Evolutionary conservation across 768 basidiomycete species (phyloP).

Genomic region (Termitomyces titanicus): DNA sequence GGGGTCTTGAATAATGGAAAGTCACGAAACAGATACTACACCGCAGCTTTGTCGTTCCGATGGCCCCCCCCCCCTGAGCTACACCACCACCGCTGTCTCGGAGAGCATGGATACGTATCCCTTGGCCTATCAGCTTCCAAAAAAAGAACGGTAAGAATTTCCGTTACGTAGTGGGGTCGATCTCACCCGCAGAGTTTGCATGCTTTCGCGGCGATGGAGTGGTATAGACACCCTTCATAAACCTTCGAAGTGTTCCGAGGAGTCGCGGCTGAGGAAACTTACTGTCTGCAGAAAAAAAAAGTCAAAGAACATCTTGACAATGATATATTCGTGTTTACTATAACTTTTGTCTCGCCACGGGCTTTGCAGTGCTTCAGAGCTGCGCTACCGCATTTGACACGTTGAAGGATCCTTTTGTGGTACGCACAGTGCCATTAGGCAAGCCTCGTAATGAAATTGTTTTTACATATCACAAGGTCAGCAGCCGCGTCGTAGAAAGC

Average conservation of each 20-base stretch:
- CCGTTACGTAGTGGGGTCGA: background rate
- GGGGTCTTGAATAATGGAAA: background rate
- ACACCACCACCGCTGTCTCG: background rate
- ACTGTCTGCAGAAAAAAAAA: background rate
- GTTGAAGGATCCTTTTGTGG: too few species aligned
- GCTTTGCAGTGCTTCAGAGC: too few species aligned
- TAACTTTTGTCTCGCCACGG: background rate
- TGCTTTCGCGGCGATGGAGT: background rate
- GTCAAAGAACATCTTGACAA: too few species aligned
- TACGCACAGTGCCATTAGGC: too few species aligned
- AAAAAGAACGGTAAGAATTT: background rate
- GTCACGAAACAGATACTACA: background rate
- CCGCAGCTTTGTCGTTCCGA: background rate
- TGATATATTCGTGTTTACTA: too few species aligned
- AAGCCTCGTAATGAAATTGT: background rate
- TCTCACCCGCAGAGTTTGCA: background rate
- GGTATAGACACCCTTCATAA: background rate
- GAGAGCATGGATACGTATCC: background rate
- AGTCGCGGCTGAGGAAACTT: too few species aligned
- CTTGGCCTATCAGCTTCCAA: background rate
- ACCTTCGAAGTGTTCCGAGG: background rate
- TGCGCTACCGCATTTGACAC: background rate
- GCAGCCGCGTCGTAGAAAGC: too few species aligned
- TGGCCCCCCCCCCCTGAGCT: background rate
- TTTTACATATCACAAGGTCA: background rate